phyloP scores from a whole-genome alignment of 2,329 filamentous ascomycete genomes.

The Colletotrichum sp. region DNA sequence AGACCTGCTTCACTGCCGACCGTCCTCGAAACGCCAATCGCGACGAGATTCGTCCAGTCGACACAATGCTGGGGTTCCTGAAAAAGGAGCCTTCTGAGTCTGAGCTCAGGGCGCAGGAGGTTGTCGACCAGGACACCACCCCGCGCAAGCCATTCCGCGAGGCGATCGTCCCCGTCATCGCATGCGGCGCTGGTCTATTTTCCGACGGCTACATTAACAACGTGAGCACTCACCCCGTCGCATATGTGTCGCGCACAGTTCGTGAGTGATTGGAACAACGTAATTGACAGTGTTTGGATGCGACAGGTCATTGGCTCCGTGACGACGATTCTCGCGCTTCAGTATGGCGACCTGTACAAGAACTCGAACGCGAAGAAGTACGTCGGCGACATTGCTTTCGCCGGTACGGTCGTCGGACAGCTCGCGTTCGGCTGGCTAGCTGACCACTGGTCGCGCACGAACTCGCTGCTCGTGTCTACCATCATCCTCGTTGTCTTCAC shows the following conservation, averaged over 20 bases:
- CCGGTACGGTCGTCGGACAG: constrained; percentile 83
- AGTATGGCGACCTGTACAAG: constrained; percentile 76
- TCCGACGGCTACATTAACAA: constrained; percentile 93
- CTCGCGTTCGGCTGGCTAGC: constrained; percentile 80
- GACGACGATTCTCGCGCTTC: constrained; percentile 71
- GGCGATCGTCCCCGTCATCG: constrained; percentile 70
- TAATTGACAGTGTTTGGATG: neutral
- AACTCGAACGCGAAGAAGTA: constrained; percentile 73
- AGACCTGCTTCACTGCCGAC: neutral
- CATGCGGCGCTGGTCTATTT: constrained; percentile 89
- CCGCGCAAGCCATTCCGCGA: constrained; percentile 7
- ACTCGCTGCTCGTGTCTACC: constrained; percentile 81
- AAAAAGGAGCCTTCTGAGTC: constrained; percentile 6
- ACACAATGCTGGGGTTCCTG: neutral
- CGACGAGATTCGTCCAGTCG: neutral
- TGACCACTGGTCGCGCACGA: constrained; percentile 85
- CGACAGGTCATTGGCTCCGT: constrained; percentile 83
- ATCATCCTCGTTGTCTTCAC: constrained; percentile 86
- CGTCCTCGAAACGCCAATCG: neutral
- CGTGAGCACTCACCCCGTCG: constrained; percentile 46
- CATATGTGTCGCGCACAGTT: rapidly evolving
- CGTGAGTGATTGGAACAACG: neutral
- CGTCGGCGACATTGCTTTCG: constrained; percentile 83
- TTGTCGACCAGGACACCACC: neutral
- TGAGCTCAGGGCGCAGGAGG: neutral